Conservation (phyloP, 2,329 filamentous ascomycete genomes). For the Microsporum canis region DNA sequence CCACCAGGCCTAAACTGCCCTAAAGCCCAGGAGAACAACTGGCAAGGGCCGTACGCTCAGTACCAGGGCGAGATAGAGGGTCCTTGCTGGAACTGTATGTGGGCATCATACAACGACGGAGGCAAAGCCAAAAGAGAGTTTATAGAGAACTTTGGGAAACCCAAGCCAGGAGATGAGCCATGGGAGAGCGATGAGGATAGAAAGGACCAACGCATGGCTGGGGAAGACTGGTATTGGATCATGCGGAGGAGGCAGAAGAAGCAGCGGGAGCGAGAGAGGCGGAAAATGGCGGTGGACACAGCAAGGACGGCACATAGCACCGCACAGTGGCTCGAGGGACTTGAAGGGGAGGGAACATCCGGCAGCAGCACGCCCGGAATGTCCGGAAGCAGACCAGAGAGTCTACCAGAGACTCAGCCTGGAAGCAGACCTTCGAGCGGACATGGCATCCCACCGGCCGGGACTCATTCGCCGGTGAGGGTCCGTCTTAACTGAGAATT, state of each 20-base stretch:
- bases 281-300: not conserved
- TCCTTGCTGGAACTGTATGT: conserved; percentile 8
- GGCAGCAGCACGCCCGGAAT: conserved; percentile 1
- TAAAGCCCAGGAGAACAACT: conserved; percentile 1
- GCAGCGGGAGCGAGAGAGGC: not conserved
- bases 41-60: conserved; percentile 2
- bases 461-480: not conserved
- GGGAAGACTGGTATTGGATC: conserved; percentile 1
- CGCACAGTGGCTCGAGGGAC: not conserved
- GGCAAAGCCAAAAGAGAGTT: conserved; percentile 5
- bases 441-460: not conserved
- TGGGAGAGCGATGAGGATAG: conserved; percentile 7
- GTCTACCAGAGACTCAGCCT: not conserved
- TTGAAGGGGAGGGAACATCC: not conserved
- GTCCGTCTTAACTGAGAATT: not conserved
- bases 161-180: not conserved
- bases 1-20: conserved; percentile 7
- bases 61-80: not conserved
- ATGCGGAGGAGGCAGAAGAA: conserved; percentile 4
- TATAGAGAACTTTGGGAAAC: not conserved
- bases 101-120: conserved; percentile 4
- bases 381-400: not conserved
- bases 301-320: not conserved
- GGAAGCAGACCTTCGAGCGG: not conserved
- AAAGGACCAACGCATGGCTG: conserved; percentile 4